Evolutionary conservation across 345 rosid genomes (phyloP), one percentile per base, ranked within the genome.

Genomic region (Bruguiera parviflora): DNA sequence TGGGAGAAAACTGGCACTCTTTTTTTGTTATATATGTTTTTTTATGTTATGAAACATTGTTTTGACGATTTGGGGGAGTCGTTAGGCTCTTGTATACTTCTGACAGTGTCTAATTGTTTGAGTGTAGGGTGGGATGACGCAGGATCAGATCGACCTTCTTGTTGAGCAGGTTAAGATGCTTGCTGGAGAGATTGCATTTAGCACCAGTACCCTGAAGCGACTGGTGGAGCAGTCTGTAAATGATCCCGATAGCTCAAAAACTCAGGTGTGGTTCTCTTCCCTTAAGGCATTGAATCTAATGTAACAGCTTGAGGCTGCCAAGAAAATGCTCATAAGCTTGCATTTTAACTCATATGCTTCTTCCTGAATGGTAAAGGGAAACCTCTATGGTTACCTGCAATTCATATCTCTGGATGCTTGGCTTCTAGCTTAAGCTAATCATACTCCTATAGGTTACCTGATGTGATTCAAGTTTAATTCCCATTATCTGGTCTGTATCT

Each of bases 161-260:
- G 95, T 88, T 60, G 98, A 96, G 86, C 99, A 96, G 82, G 97
- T 92, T 60, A 96, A 96, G 82, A 90, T 96, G 97, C 95, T 92
- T 77, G 98, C 99, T 64, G 99, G 89, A 76, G 99, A 96, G 83
- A 85, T 96, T 76, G 99, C 98, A 43, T 90, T 96, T 71, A 81
- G 98, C 79, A 84, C 85, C 5, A 96, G 99, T 82, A 92, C 98
- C 61, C 84, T 96, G 70, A 96, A 96, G 83, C 98, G 99, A 71
- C 81, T 90, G 74, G 82, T 88, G 60, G 99, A 92, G 74, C 98
- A 92, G 81, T 89, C 98, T 20, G 79, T 67, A 58, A 84, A 86
- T 84, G 97, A 92, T 83, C 97, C 98, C 15, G 95, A 92, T 20
- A 81, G 78, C 82, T 89, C 92, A 35, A 88, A 89, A 84, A 58